Evolutionary conservation across 768 basidiomycete species (phyloP), one percentile per base, ranked within the genome.

Genomic region (Mycena floridula): DNA sequence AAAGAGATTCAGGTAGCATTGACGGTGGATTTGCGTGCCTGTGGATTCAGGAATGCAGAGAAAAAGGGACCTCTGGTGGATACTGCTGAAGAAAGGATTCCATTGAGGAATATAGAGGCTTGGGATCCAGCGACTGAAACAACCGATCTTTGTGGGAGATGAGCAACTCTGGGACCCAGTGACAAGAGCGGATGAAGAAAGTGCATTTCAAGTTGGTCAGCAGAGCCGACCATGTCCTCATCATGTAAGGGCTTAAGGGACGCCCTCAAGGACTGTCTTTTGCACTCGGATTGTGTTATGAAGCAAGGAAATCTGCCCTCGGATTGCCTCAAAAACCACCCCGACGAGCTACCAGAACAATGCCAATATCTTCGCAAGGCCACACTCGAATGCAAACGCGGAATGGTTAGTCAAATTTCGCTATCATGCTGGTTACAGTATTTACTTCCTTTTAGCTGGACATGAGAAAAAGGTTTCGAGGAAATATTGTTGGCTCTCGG

Each of bases 321-420:
- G 0, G 85, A 89, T 25, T 95, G 92, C 63, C 73, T 95, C 39
- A 80, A 75, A 54, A 58, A 87, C 22, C 87, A 93, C 62, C 66
- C 63, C 20, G 68, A 82, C 43, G 84, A 90, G 50, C 72, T 95
- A 21, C 90, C 92, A 2, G 81, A 86, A 53, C 74, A 85, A 54
- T 95, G 92, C 59, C 78, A 80, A 58, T 74, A 79, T 22, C 66
- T 95, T 44, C 74, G 92, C 42, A 81, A 79, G 61, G 88, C 89
- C 9, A 82, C 86, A 1, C 92, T 87, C 53, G 89, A 94, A 52
- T 95, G 92, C 67, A 95, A 95, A 63, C 74, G 89, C 47, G 88
- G 84, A 35, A 86, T 90, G 87, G 89, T 90, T 47, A 47, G 80
- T 69, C 20, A n/a, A n/a, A n/a, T n/a, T n/a, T n/a, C n/a, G n/a